phyloP scores from a whole-genome alignment of 2,329 filamentous ascomycete species.

The Xylogone sp. region DNA sequence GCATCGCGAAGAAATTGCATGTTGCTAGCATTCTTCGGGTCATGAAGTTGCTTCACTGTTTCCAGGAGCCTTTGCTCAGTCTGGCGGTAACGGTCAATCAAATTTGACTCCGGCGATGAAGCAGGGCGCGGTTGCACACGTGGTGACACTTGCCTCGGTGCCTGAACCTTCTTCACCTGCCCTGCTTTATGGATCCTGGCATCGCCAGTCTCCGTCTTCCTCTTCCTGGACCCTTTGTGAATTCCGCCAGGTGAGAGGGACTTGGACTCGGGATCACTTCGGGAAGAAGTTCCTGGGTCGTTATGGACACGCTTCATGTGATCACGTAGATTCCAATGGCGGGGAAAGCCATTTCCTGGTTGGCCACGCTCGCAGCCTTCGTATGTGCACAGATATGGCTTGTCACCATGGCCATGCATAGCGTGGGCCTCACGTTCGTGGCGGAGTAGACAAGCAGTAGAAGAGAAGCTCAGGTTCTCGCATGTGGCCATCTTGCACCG shows the following conservation, averaged over 20 bases:
- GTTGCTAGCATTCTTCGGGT: slow-evolving; percentile 21
- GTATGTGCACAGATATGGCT: slow-evolving; percentile 86
- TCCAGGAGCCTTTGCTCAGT: slow-evolving; percentile 20
- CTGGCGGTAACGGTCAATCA: slow-evolving; percentile 23
- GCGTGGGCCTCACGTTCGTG: slow-evolving; percentile 95
- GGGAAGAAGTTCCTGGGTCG: slow-evolving; percentile 21
- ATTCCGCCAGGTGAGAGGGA: slow-evolving; percentile 18
- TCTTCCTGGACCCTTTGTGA: slow-evolving; percentile 21
- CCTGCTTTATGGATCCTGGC: not conserved
- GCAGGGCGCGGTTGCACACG: slow-evolving; percentile 15
- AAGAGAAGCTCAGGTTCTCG: slow-evolving; percentile 85
- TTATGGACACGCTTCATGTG: slow-evolving; percentile 96
- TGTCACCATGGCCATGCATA: slow-evolving; percentile 90
- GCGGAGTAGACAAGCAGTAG: slow-evolving; percentile 88
- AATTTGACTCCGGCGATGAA: slow-evolving; percentile 15
- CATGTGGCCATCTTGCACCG: slow-evolving; percentile 85
- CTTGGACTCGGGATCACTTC: slow-evolving; percentile 20
- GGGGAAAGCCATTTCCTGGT: slow-evolving; percentile 83
- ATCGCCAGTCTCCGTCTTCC: slow-evolving; percentile 20
- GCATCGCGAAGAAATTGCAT: slow-evolving; percentile 20
- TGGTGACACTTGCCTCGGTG: slow-evolving; percentile 17
- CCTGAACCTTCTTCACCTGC: slow-evolving; percentile 13
- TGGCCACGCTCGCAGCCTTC: slow-evolving; percentile 81
- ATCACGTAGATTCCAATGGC: slow-evolving; percentile 93
- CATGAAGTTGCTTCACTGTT: slow-evolving; percentile 22